phyloP scores from a whole-genome alignment of 75 land plant genomes.

The Pseudotsuga menziesii region DNA sequence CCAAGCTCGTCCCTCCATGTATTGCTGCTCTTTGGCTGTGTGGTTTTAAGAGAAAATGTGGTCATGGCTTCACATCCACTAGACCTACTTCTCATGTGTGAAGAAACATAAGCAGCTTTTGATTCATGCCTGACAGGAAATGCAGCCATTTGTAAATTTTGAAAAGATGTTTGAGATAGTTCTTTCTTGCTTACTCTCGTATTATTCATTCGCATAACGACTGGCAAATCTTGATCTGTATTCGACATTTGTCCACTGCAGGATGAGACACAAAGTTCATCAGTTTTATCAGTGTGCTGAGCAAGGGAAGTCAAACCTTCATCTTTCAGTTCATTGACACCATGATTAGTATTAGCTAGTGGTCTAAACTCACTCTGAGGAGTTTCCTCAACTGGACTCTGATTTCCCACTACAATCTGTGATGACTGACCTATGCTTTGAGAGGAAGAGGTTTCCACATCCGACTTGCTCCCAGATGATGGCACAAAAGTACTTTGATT shows the following conservation, averaged over 20 bases:
- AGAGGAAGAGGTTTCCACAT: neutral
- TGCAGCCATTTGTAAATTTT: neutral
- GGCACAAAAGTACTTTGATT: neutral
- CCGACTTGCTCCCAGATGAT: neutral
- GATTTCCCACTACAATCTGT: neutral
- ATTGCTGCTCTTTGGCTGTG: neutral
- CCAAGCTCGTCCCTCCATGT: neutral
- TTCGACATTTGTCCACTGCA: neutral
- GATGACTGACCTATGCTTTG: neutral
- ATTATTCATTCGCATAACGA: neutral
- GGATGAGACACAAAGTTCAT: neutral
- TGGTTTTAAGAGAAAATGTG: neutral
- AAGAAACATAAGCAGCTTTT: neutral
- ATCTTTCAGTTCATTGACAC: neutral
- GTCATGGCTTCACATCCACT: neutral
- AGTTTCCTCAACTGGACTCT: neutral
- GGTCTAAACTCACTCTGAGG: neutral
- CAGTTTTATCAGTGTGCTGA: conserved; percentile 1
- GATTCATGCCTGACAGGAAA: neutral
- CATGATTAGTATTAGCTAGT: no score
- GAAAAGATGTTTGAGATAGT: neutral
- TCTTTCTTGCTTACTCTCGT: neutral
- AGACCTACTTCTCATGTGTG: neutral
- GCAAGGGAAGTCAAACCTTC: neutral
- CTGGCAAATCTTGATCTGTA: conserved; percentile 8